Evolutionary conservation across 2,329 filamentous ascomycete genomes (phyloP).

Genomic region (Cladobotryum protrusum): DNA sequence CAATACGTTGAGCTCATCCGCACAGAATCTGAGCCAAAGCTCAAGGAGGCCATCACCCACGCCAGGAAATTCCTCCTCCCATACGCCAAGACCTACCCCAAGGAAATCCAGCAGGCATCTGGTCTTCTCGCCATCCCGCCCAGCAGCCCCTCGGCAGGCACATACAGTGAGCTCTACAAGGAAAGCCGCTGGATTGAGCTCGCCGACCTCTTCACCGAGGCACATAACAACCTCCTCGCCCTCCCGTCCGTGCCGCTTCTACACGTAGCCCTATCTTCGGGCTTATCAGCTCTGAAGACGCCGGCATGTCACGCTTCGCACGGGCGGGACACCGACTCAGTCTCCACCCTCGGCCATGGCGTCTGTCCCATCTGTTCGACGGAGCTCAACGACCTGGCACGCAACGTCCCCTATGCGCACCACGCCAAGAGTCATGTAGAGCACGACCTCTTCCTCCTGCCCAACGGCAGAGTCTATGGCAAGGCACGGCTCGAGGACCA

Average conservation of each 20-base stretch:
- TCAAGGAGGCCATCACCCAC: conserved; percentile 72
- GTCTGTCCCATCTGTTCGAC: conserved; percentile 95
- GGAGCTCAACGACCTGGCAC: conserved; percentile 86
- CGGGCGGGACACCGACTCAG: conserved; percentile 30
- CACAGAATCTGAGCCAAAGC: conserved; percentile 54
- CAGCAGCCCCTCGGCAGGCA: conserved; percentile 34
- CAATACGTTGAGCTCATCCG: conserved; percentile 91
- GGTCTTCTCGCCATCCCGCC: conserved; percentile 72
- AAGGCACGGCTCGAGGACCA: conserved; percentile 66
- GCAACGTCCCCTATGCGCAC: conserved; percentile 86
- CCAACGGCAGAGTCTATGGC: conserved; percentile 83
- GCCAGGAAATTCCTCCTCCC: conserved; percentile 74
- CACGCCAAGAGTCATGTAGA: conserved; percentile 93
- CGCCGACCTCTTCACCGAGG: conserved; percentile 72
- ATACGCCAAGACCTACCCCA: conserved; percentile 61
- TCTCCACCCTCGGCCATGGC: conserved; percentile 54
- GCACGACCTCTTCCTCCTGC: conserved; percentile 76
- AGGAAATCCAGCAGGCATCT: conserved; percentile 65
- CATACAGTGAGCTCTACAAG: conserved; percentile 60
- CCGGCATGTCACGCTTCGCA: conserved; percentile 77
- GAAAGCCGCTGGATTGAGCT: conserved; percentile 67
- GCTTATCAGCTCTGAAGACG: conserved; percentile 91
- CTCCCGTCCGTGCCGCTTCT: conserved; percentile 78
- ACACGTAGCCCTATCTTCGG: conserved; percentile 83
- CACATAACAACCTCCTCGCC: conserved; percentile 79